Conservation (phyloP, 768 basidiomycete species). For the Lactarius sp. region DNA sequence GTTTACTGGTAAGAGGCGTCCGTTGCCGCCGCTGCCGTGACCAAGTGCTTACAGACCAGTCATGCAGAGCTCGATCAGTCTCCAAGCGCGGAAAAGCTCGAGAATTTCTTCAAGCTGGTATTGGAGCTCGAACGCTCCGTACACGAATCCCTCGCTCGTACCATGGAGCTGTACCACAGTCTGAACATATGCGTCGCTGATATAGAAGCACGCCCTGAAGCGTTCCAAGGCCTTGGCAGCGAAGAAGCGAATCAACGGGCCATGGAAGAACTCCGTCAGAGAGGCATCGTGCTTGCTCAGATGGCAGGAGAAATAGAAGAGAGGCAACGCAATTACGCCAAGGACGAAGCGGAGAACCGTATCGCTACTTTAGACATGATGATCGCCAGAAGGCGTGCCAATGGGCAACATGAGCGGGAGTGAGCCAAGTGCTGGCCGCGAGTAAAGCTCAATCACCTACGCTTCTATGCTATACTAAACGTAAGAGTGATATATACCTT, state of each 20-base stretch:
- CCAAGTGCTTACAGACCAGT: neutral
- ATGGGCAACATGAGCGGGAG: neutral
- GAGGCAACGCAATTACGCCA: neutral
- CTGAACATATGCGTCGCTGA: neutral
- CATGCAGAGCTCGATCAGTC: neutral
- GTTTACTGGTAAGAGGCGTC: neutral
- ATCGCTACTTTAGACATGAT: neutral
- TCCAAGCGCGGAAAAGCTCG: neutral
- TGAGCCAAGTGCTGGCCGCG: neutral
- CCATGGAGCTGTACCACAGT: neutral
- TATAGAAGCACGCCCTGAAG: conserved; percentile 3
- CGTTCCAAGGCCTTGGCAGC: neutral
- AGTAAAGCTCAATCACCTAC: neutral
- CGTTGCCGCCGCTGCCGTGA: neutral
- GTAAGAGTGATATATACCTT: neutral
- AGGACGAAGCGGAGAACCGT: neutral
- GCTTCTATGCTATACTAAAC: neutral
- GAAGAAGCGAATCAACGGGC: neutral
- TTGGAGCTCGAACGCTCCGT: neutral
- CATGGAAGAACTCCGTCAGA: neutral
- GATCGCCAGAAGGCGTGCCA: neutral
- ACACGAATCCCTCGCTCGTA: neutral
- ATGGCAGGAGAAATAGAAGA: neutral
- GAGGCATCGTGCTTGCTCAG: neutral
- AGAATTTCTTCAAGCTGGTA: neutral